Percentiles rank a stretch among this genome's conserved stretches.
Evolutionary conservation across 2,329 filamentous ascomycete genomes (phyloP).

Genomic region (Daldinia eschscholtzii): DNA sequence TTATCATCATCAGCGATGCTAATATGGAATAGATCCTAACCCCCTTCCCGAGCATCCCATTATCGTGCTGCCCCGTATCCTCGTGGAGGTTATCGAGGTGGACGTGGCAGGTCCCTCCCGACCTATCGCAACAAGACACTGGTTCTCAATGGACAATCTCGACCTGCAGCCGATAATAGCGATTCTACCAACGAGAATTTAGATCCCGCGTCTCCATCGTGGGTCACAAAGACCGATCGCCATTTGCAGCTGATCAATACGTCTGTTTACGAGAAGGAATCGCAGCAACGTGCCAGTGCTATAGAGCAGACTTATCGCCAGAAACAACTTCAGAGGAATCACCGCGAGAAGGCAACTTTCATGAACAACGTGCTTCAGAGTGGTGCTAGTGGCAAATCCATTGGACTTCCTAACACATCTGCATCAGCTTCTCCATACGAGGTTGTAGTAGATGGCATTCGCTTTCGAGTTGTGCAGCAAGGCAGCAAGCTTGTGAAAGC

Average conservation of each 20-base stretch:
- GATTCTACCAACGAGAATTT: constrained; percentile 50
- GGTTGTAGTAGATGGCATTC: constrained; percentile 77
- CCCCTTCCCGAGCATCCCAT: constrained; percentile 42
- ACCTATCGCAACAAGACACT: constrained; percentile 52
- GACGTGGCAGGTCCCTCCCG: constrained; percentile 46
- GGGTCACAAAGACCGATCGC: constrained; percentile 80
- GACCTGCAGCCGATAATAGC: constrained; percentile 45
- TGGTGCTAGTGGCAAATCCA: constrained; percentile 43
- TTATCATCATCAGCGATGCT: constrained; percentile 10
- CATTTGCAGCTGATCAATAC: constrained; percentile 88
- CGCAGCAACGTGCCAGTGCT: constrained; percentile 74
- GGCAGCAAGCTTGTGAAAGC: constrained; percentile 86
- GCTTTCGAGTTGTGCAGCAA: constrained; percentile 78
- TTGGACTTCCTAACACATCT: constrained; percentile 50
- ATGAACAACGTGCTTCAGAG: constrained; percentile 59
- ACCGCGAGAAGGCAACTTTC: constrained; percentile 70
- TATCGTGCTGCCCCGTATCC: constrained; percentile 51
- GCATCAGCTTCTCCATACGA: constrained; percentile 64
- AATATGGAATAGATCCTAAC: constrained; percentile 34
- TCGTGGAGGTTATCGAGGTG: constrained; percentile 45
- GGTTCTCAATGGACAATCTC: constrained; percentile 50
- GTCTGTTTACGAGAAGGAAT: constrained; percentile 80
- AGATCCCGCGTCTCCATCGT: constrained; percentile 61
- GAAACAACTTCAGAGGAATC: constrained; percentile 66
- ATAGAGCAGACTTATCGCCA: constrained; percentile 77